phyloP scores from a whole-genome alignment of 768 basidiomycete genomes.

The Agrocybe pediades region DNA sequence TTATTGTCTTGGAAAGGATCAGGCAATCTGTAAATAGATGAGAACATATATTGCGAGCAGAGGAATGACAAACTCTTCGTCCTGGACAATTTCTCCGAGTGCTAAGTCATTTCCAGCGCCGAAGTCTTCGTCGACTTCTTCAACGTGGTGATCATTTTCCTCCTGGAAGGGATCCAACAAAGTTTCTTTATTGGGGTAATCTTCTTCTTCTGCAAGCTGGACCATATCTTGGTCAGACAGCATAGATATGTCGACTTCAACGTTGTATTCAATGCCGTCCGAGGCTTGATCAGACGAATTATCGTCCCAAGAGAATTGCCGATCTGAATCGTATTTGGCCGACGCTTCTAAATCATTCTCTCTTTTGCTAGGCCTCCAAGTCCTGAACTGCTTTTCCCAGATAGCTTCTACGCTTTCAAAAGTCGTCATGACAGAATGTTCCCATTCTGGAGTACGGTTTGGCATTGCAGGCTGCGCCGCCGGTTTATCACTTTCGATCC shows the following conservation, averaged over 20 bases:
- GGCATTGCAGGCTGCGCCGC: conserved; percentile 15
- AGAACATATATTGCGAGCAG: not conserved
- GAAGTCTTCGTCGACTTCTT: conserved; percentile 15
- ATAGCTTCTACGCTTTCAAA: conserved; percentile 90
- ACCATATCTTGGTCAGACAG: conserved; percentile 52
- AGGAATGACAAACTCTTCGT: not conserved
- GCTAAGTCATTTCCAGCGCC: conserved; percentile 20
- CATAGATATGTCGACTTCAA: conserved; percentile 55
- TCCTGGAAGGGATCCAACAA: conserved; percentile 1
- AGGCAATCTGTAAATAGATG: not conserved
- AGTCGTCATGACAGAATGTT: conserved; percentile 77
- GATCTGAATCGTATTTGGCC: conserved; percentile 10
- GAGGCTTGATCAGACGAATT: conserved; percentile 13
- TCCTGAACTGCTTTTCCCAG: conserved; percentile 67
- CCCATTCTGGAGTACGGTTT: conserved; percentile 39
- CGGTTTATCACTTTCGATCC: conserved; percentile 52
- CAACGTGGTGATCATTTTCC: conserved; percentile 1
- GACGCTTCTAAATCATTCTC: conserved; percentile 14
- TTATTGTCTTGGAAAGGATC: conserved; percentile 6
- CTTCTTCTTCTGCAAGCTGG: conserved; percentile 24
- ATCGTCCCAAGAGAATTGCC: conserved; percentile 17
- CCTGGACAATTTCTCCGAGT: conserved; percentile 11
- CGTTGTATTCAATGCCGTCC: conserved; percentile 24
- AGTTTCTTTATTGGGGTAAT: conserved; percentile 15
- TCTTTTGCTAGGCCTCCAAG: conserved; percentile 52